Evolutionary conservation across 179 eudicot genomes (phyloP), one percentile per base, ranked within the genome.

Genomic region (Sideroxylon spinosum): DNA sequence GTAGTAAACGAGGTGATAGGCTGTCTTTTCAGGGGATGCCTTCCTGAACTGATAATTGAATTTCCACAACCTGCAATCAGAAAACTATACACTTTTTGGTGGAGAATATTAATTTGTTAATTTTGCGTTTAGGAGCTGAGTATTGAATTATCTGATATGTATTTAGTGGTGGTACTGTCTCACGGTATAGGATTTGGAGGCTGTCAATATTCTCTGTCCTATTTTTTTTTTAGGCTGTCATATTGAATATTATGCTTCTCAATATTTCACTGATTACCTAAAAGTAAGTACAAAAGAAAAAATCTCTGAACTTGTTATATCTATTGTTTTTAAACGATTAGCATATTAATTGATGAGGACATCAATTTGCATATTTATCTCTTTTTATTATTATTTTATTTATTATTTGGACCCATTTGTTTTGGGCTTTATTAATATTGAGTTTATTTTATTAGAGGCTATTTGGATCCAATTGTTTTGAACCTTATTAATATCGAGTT

Each of bases 251-350:
- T 57, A 6, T 4, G 17, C 17, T 57, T 57, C 22, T 4, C 61
- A 37, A 60, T 60, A n/a, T 20, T 22, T 60, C 10, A 5, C 29
- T 62, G 66, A 62, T 62, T 23, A 10, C 29, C 29, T 1, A 9
- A 28, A 62, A 62, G 14, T 62, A 22, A 28, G 66, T 37, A 37
- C 44, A 62, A 23, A 23, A 62, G 9, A 10, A 9, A 61, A 55
- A 55, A 16, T 55, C 60, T 55, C 19, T 4, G 17, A 55, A 20
- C 13, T 10, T 11, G 9, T 14, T 22, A 49, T 25, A 14, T 53
- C 44, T 28, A 12, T 26, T 72, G 26, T 72, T 72, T 72, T 72
- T 55, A 4, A 8, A 32, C 62, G 17, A 52, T 72, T 72, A 59
- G 14, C 23, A 26, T 72, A 52, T 37, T 37, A n/a, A n/a, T n/a